Conservation (phyloP, 2,329 filamentous ascomycete genomes). For the Claviceps purpurea region DNA sequence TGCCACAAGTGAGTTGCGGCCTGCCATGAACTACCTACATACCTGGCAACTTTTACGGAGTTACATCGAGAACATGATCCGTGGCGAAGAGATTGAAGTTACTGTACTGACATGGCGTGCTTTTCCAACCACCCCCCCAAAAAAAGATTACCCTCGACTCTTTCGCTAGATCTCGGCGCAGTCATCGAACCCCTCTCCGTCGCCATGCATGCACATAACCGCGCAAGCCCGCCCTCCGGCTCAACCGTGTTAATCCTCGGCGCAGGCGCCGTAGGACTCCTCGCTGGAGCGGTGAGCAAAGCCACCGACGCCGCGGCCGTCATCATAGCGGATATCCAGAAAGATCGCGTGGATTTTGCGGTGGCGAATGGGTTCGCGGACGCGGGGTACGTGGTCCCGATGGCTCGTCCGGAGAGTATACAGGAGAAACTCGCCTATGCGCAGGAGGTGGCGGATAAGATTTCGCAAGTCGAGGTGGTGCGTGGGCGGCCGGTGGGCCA, state of each 20-base stretch:
- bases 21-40: neutral
- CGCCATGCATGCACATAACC: constrained; percentile 41
- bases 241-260: constrained; percentile 42
- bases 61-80: too few species aligned
- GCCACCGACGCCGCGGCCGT: constrained; percentile 30
- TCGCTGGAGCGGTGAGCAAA: constrained; percentile 45
- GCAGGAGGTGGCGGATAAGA: constrained; percentile 31
- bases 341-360: constrained; percentile 44
- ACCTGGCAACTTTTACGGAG: too few species aligned
- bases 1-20: constrained; percentile 34
- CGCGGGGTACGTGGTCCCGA: constrained; percentile 34
- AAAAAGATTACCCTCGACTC: constrained; percentile 29
- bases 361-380: constrained; percentile 42
- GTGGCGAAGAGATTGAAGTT: too few species aligned
- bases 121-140: too few species aligned
- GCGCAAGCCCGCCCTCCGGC: constrained; percentile 27
- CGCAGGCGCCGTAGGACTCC: constrained; percentile 46
- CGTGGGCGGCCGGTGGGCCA: constrained; percentile 41
- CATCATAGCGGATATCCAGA: constrained; percentile 42
- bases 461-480: constrained; percentile 21
- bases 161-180: constrained; percentile 41
- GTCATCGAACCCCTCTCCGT: constrained; percentile 46
- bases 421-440: constrained; percentile 40
- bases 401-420: constrained; percentile 32
- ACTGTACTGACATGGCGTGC: too few species aligned